Conservation (phyloP, 495 filamentous ascomycete genomes). For the Glarea lozoyensis region DNA sequence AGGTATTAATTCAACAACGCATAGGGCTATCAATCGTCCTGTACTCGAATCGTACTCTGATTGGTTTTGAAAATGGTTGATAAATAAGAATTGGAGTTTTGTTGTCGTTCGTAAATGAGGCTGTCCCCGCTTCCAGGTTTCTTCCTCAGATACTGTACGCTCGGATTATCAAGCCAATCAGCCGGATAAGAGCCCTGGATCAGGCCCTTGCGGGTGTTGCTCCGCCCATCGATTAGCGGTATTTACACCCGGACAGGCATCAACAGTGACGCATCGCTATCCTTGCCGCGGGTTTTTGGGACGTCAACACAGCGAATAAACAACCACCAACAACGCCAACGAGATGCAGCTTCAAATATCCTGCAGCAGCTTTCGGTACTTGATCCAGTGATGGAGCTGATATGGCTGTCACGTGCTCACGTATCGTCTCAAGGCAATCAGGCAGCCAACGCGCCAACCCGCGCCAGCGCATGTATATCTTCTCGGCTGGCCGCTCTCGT, state of each 20-base stretch:
- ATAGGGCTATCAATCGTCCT: no score
- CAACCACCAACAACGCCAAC: not conserved
- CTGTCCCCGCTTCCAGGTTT: no score
- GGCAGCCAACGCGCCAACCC: not conserved
- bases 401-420: not conserved
- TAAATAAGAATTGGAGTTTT: no score
- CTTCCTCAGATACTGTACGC: no score
- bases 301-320: not conserved
- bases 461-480: conserved; percentile 1
- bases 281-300: no score
- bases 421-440: not conserved
- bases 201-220: not conserved
- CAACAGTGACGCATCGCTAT: not conserved
- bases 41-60: no score
- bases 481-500: conserved; percentile 6
- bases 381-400: not conserved
- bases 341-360: not conserved
- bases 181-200: no score
- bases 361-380: not conserved
- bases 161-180: no score
- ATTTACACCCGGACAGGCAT: not conserved
- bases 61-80: no score
- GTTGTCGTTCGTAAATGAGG: no score
- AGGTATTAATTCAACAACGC: no score
- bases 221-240: not conserved